phyloP scores from a whole-genome alignment of 805 yeast genomes.

The Candida boleticola region DNA sequence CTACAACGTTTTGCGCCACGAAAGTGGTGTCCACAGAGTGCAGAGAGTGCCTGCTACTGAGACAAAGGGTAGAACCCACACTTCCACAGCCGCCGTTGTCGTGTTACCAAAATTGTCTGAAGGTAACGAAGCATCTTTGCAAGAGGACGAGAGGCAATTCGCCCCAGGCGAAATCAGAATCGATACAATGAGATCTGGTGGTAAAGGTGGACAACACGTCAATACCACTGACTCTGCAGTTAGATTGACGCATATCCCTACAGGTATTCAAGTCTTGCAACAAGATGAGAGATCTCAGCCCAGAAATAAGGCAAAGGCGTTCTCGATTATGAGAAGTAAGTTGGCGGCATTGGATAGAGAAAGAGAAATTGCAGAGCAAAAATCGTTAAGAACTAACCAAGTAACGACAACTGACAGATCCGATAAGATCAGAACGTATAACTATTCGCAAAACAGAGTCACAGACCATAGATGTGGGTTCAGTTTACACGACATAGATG shows the following conservation, averaged over 20 bases:
- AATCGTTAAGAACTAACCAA: slow-evolving; percentile 70
- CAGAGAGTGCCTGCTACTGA: slow-evolving; percentile 94
- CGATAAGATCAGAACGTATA: slow-evolving; percentile 92
- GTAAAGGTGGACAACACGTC: slow-evolving; percentile 98
- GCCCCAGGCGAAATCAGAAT: slow-evolving; percentile 85
- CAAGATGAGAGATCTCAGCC: slow-evolving; percentile 97
- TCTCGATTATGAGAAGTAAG: slow-evolving; percentile 74
- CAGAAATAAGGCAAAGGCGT: slow-evolving; percentile 89
- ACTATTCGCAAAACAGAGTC: slow-evolving; percentile 86
- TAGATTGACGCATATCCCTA: slow-evolving; percentile 84
- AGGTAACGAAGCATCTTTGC: slow-evolving; percentile 45
- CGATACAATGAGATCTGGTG: slow-evolving; percentile 97
- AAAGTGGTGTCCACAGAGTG: slow-evolving; percentile 95
- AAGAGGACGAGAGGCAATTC: slow-evolving; percentile 64
- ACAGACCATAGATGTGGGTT: slow-evolving; percentile 92
- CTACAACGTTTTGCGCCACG: slow-evolving; percentile 69
- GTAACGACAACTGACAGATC: slow-evolving; percentile 87
- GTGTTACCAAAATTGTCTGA: slow-evolving; percentile 81
- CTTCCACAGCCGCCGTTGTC: slow-evolving; percentile 94
- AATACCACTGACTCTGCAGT: slow-evolving; percentile 98
- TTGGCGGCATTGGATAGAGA: slow-evolving; percentile 77
- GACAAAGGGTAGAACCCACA: slow-evolving; percentile 89
- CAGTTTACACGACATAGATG: slow-evolving; percentile 67
- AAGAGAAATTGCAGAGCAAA: slow-evolving; percentile 62
- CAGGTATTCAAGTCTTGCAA: slow-evolving; percentile 84